Conservation (phyloP, 2,329 filamentous ascomycete genomes). For the Epichloe uncinata region DNA sequence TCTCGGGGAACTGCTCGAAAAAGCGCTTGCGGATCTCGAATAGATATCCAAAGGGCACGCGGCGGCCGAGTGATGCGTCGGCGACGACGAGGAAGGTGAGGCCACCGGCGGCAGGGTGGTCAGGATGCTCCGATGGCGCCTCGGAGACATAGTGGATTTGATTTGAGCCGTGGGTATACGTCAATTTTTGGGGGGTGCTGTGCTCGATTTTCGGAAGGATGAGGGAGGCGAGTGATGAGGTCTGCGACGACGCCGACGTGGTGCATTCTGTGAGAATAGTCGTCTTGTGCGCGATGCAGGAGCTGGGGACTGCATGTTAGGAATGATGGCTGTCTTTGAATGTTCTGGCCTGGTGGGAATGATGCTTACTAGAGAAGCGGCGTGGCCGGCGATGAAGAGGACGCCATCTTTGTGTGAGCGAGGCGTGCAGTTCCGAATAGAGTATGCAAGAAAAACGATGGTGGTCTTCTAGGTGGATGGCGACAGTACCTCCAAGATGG, state of each 20-base stretch:
- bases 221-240: constrained; percentile 77
- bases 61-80: constrained; percentile 65
- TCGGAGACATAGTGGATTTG: constrained; percentile 95
- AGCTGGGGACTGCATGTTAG: constrained; percentile 26
- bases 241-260: constrained; percentile 67
- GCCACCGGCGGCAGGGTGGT: constrained; percentile 53
- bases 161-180: constrained; percentile 81
- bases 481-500: not conserved
- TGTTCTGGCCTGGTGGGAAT: not conserved
- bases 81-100: constrained; percentile 89
- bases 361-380: constrained; percentile 55
- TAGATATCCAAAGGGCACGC: constrained; percentile 86
- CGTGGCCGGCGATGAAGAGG: constrained; percentile 53
- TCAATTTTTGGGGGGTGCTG: constrained; percentile 67
- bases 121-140: constrained; percentile 52
- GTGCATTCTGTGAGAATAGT: constrained; percentile 93
- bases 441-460: not conserved
- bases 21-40: constrained; percentile 85
- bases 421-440: not conserved
- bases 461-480: not conserved
- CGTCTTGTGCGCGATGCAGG: constrained; percentile 85
- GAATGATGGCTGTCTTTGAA: not conserved
- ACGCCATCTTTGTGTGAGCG: constrained; percentile 45
- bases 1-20: constrained; percentile 51
- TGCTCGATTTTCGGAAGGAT: constrained; percentile 94